These are phyloP conservation scores for Glycine tomentella DNA, from an alignment of 306 rosid species.

Conservation along the genomic window DNA sequence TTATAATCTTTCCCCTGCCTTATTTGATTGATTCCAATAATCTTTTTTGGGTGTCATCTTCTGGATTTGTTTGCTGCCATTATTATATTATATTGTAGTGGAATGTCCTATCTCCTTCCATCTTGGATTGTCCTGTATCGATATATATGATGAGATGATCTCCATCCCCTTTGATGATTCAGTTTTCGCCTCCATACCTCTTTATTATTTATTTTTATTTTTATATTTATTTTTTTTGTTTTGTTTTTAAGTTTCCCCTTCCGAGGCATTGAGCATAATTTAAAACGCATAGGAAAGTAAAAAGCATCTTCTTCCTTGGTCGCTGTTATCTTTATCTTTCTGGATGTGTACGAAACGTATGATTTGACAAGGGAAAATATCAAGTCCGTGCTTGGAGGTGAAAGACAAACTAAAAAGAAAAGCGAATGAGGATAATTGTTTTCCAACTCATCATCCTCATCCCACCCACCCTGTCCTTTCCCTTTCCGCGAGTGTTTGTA, in stretches of 20 bases:
- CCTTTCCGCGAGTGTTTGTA: no score
- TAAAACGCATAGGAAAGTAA: background rate
- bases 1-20: no score
- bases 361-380: slow-evolving; percentile 43
- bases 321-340: background rate
- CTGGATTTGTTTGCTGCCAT: slow-evolving; percentile 14
- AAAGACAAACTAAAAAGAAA: background rate
- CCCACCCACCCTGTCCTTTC: background rate
- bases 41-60: background rate
- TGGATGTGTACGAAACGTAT: slow-evolving; percentile 31
- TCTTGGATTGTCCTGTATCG: no score
- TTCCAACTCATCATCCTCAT: slow-evolving; percentile 32
- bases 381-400: slow-evolving; percentile 16
- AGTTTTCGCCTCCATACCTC: no score
- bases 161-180: no score
- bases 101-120: background rate
- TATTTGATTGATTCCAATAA: no score
- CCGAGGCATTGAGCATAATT: background rate
- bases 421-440: slow-evolving; percentile 7
- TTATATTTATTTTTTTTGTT: no score
- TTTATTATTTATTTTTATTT: background rate
- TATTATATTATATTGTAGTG: background rate
- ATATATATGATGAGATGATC: no score
- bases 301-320: slow-evolving; percentile 26
- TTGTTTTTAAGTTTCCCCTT: background rate